Base-by-base conservation (phyloP, 2,329 filamentous ascomycete genomes). In the Alternaria dauci region DNA sequence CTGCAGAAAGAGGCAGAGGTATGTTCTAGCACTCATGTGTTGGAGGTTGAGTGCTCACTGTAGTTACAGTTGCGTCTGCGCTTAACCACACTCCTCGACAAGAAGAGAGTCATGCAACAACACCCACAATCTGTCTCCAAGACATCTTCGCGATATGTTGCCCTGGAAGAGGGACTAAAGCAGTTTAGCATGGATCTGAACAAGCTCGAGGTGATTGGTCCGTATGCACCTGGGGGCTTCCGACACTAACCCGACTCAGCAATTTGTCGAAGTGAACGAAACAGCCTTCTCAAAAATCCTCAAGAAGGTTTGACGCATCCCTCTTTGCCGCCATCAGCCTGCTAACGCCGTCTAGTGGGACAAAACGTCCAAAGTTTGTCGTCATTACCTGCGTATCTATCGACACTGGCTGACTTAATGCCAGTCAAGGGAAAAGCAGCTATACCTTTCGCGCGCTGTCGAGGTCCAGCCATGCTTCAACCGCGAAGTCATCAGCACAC, bases 401-500 rank as follows among this genome's bases (percentile, higher is more conserved):
- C 59, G 52, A 65, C 67, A 48, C 25, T 52, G 46, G 73, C 80
- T 80, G 71, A 81, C 69, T 28, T 61, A 50, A 58, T 62, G 48
- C 55, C 77, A 89, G 85, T 98, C 94, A 52, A 94, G 94, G 79
- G 97, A 95, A 61, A 99, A 99, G 79, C 95, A 98, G 81, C 87
- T 98, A 41, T 99, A 98, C 76, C 88, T 99, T 36, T 96, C 96
- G 9, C 87, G 95, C 61, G 95, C 95, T 8, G 94, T 99, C 64
- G 95, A 99, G 79, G 94, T 98, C 8, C 95, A 98, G 74, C 95
- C 95, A 7, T 98, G 96, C 79, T 99, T 98, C 85, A 98, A 99
- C 79, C 90, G 94, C 46, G 92, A 96, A 67, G 93, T 98, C 70
- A 96, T 99, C 74, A 96, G 94, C 79, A 94, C 96, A 74, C 86